Conservation (phyloP, 495 filamentous ascomycete species). For the Xylaria venustula region DNA sequence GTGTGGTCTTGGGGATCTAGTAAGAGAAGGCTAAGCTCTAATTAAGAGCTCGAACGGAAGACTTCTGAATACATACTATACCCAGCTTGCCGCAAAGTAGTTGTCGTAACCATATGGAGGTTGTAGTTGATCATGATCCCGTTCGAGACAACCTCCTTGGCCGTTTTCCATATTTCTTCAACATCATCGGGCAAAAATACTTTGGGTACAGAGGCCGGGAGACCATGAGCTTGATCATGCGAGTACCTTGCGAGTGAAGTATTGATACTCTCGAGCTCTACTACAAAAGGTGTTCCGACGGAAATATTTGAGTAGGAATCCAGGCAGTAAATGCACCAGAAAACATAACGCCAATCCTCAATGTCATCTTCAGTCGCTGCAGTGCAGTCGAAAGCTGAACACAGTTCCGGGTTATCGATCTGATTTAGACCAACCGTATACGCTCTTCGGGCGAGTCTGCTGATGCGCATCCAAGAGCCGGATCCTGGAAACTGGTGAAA, state of each 20-base stretch:
- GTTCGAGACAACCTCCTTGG: conserved; percentile 18
- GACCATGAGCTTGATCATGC: conserved; percentile 2
- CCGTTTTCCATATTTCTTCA: conserved; percentile 24
- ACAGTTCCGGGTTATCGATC: conserved; percentile 22
- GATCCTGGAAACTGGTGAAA: conserved; percentile 37
- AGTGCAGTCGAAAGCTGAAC: conserved; percentile 15
- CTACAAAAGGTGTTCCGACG: conserved; percentile 20
- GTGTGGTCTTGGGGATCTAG: background rate
- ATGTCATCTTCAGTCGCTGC: conserved; percentile 29
- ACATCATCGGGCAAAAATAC: conserved; percentile 25
- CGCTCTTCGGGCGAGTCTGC: conserved; percentile 33
- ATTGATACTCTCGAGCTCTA: conserved; percentile 25
- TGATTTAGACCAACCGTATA: conserved; percentile 32
- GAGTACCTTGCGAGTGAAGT: conserved; percentile 21
- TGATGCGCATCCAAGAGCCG: conserved; percentile 34
- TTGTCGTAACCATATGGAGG: conserved; percentile 28
- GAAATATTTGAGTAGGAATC: conserved; percentile 36
- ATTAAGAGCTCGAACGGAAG: background rate
- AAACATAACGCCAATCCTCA: conserved; percentile 38
- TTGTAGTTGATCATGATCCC: conserved; percentile 20
- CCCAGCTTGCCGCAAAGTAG: conserved; percentile 24
- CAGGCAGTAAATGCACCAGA: conserved; percentile 43
- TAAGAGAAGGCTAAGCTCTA: background rate
- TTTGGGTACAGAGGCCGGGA: conserved; percentile 7
- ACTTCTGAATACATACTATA: conserved; percentile 3